Percentiles rank a stretch among this genome's conserved stretches.
These are phyloP conservation scores for Simplicillium aogashimaense DNA, from an alignment of 2,329 filamentous ascomycete species.

Conservation along the genomic window DNA sequence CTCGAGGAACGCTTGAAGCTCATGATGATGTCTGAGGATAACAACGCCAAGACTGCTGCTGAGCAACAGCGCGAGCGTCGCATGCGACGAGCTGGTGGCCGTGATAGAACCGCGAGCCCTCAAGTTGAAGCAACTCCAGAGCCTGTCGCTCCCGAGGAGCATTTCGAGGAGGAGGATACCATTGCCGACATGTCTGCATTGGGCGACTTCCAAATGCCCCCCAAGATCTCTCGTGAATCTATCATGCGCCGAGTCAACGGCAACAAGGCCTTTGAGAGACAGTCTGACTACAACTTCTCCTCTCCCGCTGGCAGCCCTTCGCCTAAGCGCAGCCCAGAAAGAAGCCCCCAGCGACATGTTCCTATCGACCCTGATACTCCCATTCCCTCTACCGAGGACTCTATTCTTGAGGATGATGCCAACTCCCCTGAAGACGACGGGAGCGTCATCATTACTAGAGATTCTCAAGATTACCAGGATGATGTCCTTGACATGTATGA, in stretches of 20 bases:
- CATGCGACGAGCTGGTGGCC: slow-evolving; percentile 50
- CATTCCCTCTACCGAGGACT: slow-evolving; percentile 76
- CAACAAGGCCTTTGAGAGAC: slow-evolving; percentile 40
- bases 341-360: slow-evolving; percentile 42
- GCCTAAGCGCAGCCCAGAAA: slow-evolving; percentile 36
- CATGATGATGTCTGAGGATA: slow-evolving; percentile 75
- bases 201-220: slow-evolving; percentile 56
- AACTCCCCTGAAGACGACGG: slow-evolving; percentile 40
- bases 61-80: slow-evolving; percentile 60
- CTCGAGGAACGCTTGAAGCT: slow-evolving; percentile 77
- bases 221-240: slow-evolving; percentile 84
- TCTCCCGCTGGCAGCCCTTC: slow-evolving; percentile 50
- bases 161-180: slow-evolving; percentile 47
- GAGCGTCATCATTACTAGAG: slow-evolving; percentile 58
- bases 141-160: slow-evolving; percentile 17
- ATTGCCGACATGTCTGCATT: slow-evolving; percentile 50
- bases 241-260: slow-evolving; percentile 83
- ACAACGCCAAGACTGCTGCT: slow-evolving; percentile 44
- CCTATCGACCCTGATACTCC: slow-evolving; percentile 79
- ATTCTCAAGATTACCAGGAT: slow-evolving; percentile 48
- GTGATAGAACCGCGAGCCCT: slow-evolving; percentile 38
- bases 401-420: slow-evolving; percentile 43
- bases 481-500: slow-evolving; percentile 59
- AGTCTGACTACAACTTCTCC: slow-evolving; percentile 55
- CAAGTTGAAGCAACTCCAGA: slow-evolving; percentile 21